These are phyloP conservation scores for Apiospora hydei DNA, from an alignment of 2,329 filamentous ascomycete species.

Conservation along the genomic window DNA sequence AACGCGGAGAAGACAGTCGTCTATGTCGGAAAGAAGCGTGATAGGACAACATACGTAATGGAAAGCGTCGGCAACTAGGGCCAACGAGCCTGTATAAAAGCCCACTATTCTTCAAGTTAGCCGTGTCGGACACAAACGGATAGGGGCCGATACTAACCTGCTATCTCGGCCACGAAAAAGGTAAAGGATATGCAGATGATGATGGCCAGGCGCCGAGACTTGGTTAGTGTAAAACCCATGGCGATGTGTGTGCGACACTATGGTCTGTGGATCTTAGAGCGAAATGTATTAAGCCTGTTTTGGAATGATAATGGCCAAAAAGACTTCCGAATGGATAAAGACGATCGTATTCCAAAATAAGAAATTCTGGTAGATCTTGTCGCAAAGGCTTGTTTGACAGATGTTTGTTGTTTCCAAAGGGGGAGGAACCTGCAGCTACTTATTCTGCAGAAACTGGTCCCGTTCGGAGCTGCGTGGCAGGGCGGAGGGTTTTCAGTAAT, in stretches of 20 bases:
- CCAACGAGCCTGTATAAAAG: constrained; percentile 69
- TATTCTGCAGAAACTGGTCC: background rate
- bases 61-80: constrained; percentile 79
- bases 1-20: background rate
- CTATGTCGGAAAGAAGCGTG: constrained; percentile 45
- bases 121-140: background rate
- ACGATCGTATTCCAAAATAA: background rate
- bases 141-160: constrained; percentile 24
- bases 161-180: constrained; percentile 62
- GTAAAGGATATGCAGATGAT: constrained; percentile 56
- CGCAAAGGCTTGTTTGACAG: constrained; percentile 8
- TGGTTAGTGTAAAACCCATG: background rate
- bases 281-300: background rate
- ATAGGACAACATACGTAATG: constrained; percentile 66
- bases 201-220: constrained; percentile 8
- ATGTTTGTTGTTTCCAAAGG: constrained; percentile 9
- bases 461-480: background rate
- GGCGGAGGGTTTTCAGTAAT: constrained; percentile 14
- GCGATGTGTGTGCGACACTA: background rate
- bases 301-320: background rate
- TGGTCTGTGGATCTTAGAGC: background rate
- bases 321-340: background rate
- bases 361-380: background rate
- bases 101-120: constrained; percentile 32
- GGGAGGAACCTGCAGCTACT: constrained; percentile 5